Evolutionary conservation across 2,329 filamentous ascomycete species (phyloP).

Genomic region (Aspergillus hiratsukae): DNA sequence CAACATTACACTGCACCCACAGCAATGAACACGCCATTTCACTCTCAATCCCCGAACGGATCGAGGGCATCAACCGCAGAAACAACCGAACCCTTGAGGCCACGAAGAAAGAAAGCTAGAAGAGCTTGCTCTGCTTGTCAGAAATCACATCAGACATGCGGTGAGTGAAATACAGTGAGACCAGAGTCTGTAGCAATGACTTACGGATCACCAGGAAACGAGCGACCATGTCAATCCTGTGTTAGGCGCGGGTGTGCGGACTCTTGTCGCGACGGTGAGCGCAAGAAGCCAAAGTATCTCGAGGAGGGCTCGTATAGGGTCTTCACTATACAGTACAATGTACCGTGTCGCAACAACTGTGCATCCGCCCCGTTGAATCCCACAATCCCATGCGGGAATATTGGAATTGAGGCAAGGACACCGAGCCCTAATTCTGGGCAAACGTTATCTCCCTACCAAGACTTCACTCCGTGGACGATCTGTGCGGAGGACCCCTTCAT

Average conservation of each 20-base stretch:
- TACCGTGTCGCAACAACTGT: background rate
- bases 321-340: background rate
- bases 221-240: background rate
- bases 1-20: background rate
- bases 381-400: background rate
- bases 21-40: background rate
- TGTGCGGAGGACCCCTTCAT: background rate
- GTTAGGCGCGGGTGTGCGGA: background rate
- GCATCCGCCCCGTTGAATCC: background rate
- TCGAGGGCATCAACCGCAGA: background rate
- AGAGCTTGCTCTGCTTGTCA: background rate
- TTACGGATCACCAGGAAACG: background rate
- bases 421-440: background rate
- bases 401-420: background rate
- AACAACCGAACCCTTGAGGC: background rate
- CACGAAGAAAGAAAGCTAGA: background rate
- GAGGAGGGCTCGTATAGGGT: background rate
- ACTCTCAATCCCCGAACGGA: background rate
- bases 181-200: too few species aligned
- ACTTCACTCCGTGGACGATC: background rate
- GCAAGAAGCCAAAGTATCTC: constrained; percentile 4
- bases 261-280: background rate
- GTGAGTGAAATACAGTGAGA: background rate
- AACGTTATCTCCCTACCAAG: background rate
- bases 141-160: background rate